Base-by-base conservation (phyloP, 257 asterid genomes). In the Lavandula angustifolia region DNA sequence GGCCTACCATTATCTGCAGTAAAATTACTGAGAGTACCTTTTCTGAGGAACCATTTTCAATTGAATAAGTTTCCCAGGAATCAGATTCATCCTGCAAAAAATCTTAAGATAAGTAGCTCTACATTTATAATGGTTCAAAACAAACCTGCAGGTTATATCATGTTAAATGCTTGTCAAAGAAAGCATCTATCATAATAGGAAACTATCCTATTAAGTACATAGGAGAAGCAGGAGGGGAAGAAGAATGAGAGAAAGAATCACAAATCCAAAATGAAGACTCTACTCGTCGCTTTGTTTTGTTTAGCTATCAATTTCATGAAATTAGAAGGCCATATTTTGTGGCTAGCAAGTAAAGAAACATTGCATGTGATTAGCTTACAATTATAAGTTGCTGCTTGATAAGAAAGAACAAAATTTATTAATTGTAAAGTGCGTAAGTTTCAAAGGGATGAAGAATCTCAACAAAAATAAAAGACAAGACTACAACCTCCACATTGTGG, bases 71-170 rank as follows among this genome's bases (percentile, higher is more conserved):
- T 74, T 92, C 98, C 94, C 96, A 86, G 11, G 94, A 71, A 69
- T 92, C 97, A 73, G 81, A 71, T 44, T 92, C 97, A 73, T 85
- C 97, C 98, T 92, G 89, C 85, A 82, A 66, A 67, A 13, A 37
- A 46, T 27, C 53, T 43, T 43, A 46, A 31, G 44, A 58, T 54
- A 55, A 65, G 49, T 57, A 57, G 35, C 55, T 49, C 46, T 5
- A 66, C 33, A 33, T 47, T 47, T 18, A 14, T 8, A 40, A 72
- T 8, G 47, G 38, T 29, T 67, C 62, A 55, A 60, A 31, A 48
- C 3, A 17, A 37, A 58, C 8, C 16, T 40, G 22, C 58, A 54
- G 49, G 66, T 51, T 54, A 46, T 16, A 58, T 31, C 65, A 32
- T 61, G 72, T 53, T 58, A 27, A 69, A 9, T 43, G 61, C 44